Evolutionary conservation across 805 yeast species (phyloP).

Genomic region (Sugiyamaella lignohabitans): DNA sequence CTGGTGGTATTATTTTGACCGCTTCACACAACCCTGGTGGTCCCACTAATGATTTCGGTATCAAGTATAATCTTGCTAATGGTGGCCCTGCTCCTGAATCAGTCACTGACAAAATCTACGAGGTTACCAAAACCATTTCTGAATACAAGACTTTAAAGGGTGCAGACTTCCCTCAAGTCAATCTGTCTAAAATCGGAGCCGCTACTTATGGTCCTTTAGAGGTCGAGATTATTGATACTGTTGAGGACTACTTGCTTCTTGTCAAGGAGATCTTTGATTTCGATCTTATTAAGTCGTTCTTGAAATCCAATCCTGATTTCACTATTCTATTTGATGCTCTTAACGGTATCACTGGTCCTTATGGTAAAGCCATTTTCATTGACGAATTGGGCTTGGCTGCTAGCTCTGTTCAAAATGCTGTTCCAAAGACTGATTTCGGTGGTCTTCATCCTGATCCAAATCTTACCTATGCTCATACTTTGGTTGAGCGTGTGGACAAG

Average conservation of each 20-base stretch:
- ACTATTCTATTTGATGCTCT: constrained; percentile 79
- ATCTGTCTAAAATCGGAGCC: constrained; percentile 53
- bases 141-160: constrained; percentile 49
- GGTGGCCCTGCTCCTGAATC: constrained; percentile 99
- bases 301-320: constrained; percentile 51
- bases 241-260: constrained; percentile 69
- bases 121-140: constrained; percentile 51
- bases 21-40: constrained; percentile 99
- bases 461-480: constrained; percentile 82
- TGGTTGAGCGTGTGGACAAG: constrained; percentile 79
- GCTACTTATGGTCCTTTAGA: constrained; percentile 42
- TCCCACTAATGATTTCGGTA: constrained; percentile 84
- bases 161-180: constrained; percentile 53
- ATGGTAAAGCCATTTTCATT: constrained; percentile 76
- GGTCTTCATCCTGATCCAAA: constrained; percentile 98
- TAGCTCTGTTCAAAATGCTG: constrained; percentile 67
- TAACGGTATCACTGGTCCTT: constrained; percentile 96
- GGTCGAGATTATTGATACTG: constrained; percentile 79
- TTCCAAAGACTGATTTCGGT: constrained; percentile 86
- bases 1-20: constrained; percentile 94
- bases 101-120: constrained; percentile 83
- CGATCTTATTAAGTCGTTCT: constrained; percentile 65
- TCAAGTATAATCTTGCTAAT: constrained; percentile 87
- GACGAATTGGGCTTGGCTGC: constrained; percentile 75
- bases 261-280: constrained; percentile 85